Base-by-base conservation (phyloP, 805 yeast genomes). In the Saccharomycodes ludwigii region DNA sequence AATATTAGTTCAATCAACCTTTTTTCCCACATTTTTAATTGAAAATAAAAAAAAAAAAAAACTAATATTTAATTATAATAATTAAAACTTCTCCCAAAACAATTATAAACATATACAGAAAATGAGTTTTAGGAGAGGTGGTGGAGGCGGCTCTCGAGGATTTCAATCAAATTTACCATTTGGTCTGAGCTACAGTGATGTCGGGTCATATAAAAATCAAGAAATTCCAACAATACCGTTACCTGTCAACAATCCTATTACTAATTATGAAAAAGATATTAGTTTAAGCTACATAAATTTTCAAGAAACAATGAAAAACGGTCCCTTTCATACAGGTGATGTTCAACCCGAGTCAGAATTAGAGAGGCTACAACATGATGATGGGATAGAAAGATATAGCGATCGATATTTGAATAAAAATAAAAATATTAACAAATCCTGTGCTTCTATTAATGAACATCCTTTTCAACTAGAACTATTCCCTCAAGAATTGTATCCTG, bases 371-470 rank as follows among this genome's bases (percentile, higher is more conserved):
- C 30, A 34, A 21, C 31, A 63, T 2, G 63, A 64, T 33, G 94
- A 82, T 49, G 85, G 88, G 2, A 68, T 86, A 26, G 71, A 76
- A 48, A 66, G 96, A 44, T 83, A 83, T 49, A 73, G 93, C 3
- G 96, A 86, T 53, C 66, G 65, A 50, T 86, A 81, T 54, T 10
- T 32, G 5, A 27, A 32, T 21, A 73, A 72, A 43, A 68, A 81
- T 34, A 73, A 69, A 45, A 22, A 27, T 4, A 17, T 12, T 4
- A 18, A 24, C 11, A 25, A 25, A 25, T 68, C 76, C 11, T 83
- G 84, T 1, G 66, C 76, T 31, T 74, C 86, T 2, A 68, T 78
- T 6, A 78, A 75, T 38, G 85, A 79, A 32, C 85, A 80, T 56
- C 93, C 94, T 2, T 82, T 76, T 50, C 67, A 68, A 34, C 46